Evolutionary conservation across 306 rosid genomes (phyloP), one percentile per base, ranked within the genome.

Genomic region (Gillenia trifoliata): DNA sequence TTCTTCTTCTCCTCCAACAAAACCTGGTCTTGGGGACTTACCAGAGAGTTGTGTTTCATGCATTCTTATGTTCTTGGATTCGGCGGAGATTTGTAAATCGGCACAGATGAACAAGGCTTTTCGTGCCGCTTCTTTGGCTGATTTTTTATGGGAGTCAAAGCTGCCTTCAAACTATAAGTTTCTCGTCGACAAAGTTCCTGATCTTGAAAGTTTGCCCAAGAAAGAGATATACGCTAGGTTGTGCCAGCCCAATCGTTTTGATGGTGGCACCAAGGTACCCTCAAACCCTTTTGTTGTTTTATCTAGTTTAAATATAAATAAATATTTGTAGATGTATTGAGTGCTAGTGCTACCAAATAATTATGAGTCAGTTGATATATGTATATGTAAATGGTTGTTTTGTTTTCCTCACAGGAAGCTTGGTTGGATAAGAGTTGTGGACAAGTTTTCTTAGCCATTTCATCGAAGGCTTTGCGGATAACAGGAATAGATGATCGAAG

Each of bases 401-500:
- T 36, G 41, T 41, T 23, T 50, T 10, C 28, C 28, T 22, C 28
- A 7, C 64, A 93, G 98, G 93, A 91, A 79, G 64, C 83, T 68
- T 88, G 89, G 96, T 63, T 93, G 88, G 90, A 93, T 23, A 88
- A 84, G 85, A 41, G 62, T 17, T 78, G 82, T 68, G 96, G 89
- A 16, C 86, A 87, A 74, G 81, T 79, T 77, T 89, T 80, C 75
- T 19, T 91, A 80, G 73, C 86, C 34, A 85, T 93, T 49, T 93
- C 97, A 16, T 83, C 97, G 0, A 91, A 81, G 79, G 88, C 90
- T 3, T 77, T 93, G 77, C 87, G 84, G 82, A 91, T 93, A 30
- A 93, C 97, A 0, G 97, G 97, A 78, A 91, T 93, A 34, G 92
- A 88, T 29, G 98, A 93, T 72, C 85, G 98, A 82, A 88, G 98